Evolutionary conservation across 768 basidiomycete species (phyloP).

Genomic region (Leccinum sublutescens): DNA sequence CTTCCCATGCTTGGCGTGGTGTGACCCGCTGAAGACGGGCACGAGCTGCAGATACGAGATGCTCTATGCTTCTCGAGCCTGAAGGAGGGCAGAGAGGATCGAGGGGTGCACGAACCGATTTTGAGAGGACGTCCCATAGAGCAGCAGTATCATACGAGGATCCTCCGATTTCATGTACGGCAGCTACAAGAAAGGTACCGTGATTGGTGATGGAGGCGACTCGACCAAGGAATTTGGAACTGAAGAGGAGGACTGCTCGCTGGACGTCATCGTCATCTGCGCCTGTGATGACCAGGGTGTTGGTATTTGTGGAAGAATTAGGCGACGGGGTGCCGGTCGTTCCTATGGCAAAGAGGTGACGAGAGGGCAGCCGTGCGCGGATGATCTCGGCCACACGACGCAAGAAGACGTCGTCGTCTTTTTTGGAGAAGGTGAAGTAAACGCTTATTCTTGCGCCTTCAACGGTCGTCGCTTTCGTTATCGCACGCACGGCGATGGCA

Average conservation of each 20-base stretch:
- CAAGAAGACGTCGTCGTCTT: constrained; percentile 56
- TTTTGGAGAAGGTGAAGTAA: constrained; percentile 55
- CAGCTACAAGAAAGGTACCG: constrained; percentile 39
- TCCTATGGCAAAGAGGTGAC: constrained; percentile 56
- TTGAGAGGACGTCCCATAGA: constrained; percentile 68
- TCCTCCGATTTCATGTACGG: constrained; percentile 52
- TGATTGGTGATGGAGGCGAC: constrained; percentile 40
- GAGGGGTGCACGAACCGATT: constrained; percentile 55
- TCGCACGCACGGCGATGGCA: constrained; percentile 52
- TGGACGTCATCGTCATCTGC: constrained; percentile 58
- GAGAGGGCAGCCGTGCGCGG: constrained; percentile 38
- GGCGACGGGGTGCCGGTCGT: constrained; percentile 41
- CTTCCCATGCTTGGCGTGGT: constrained; percentile 56
- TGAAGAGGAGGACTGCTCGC: constrained; percentile 61
- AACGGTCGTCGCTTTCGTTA: constrained; percentile 46
- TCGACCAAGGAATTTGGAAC: constrained; percentile 69
- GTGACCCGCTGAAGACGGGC: constrained; percentile 64
- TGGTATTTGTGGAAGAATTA: constrained; percentile 29
- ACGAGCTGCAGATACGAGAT: constrained; percentile 57
- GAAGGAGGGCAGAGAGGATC: constrained; percentile 64
- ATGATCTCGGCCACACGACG: constrained; percentile 51
- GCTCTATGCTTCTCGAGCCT: constrained; percentile 57
- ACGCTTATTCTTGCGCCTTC: constrained; percentile 63
- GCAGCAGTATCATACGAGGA: constrained; percentile 63
- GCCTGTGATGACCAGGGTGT: constrained; percentile 57